Percentiles rank a stretch among this genome's conserved stretches.
Evolutionary conservation across 345 rosid genomes (phyloP).

Genomic region (Jatropha curcas): DNA sequence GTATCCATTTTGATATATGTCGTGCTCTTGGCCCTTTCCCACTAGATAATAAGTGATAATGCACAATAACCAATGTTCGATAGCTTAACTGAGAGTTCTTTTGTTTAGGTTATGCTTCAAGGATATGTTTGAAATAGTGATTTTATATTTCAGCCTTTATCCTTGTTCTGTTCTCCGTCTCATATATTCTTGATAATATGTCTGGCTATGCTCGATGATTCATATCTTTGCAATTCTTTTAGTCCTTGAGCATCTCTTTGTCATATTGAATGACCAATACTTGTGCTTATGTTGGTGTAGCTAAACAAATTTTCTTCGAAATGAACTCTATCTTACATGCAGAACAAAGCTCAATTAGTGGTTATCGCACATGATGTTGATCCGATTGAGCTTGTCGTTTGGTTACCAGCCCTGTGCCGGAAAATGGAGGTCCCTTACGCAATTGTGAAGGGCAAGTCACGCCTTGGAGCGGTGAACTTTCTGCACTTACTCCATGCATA

Average conservation of each 20-base stretch:
- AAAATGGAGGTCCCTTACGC: conserved; percentile 88
- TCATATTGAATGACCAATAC: not conserved
- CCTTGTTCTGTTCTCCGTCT: not conserved
- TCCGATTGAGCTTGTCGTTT: conserved; percentile 82
- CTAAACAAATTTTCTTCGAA: not conserved
- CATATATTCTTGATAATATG: not conserved
- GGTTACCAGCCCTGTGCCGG: conserved; percentile 86
- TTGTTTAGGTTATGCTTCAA: not conserved
- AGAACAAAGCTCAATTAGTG: conserved; percentile 79
- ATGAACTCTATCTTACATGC: not conserved
- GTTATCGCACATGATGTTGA: conserved; percentile 86
- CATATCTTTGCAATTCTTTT: not conserved
- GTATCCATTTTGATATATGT: conserved; percentile 4
- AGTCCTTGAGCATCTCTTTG: not conserved
- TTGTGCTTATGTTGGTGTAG: not conserved
- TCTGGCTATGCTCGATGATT: not conserved
- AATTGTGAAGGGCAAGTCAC: conserved; percentile 77
- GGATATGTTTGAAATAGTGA: not conserved
- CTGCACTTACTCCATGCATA: not conserved
- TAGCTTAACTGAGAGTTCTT: not conserved
- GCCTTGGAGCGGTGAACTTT: conserved; percentile 61
- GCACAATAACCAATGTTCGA: not conserved
- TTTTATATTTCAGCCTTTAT: not conserved
- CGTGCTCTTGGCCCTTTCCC: not conserved
- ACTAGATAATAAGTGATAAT: not conserved